Conservation (phyloP, 2,329 filamentous ascomycete species). For the Verticillium tricorpus region DNA sequence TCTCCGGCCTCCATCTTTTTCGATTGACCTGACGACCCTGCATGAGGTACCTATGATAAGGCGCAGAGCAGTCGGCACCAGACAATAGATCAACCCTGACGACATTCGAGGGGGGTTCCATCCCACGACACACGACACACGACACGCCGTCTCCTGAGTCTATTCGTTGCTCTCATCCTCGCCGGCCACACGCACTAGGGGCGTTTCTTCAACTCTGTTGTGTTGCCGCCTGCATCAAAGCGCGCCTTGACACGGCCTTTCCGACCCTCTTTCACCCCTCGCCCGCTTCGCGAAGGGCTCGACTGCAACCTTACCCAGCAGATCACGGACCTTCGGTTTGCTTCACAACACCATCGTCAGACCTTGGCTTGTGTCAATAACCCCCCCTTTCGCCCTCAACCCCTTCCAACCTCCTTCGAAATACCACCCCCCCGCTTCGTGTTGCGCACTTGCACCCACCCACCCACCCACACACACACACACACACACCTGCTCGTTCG, state of each 20-base stretch:
- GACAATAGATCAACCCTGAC: too few species aligned
- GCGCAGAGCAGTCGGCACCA: too few species aligned
- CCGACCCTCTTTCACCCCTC: neutral
- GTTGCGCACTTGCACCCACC: neutral
- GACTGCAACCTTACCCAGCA: neutral
- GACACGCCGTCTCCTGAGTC: too few species aligned
- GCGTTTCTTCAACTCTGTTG: too few species aligned
- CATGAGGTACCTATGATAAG: too few species aligned
- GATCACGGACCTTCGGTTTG: neutral
- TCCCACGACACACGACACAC: too few species aligned
- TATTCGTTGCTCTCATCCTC: too few species aligned
- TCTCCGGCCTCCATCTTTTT: too few species aligned
- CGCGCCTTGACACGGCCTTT: slow-evolving; percentile 1
- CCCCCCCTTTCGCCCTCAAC: neutral
- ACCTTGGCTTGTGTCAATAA: neutral
- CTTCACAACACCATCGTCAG: neutral
- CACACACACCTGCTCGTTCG: neutral
- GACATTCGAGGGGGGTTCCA: too few species aligned
- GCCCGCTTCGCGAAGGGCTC: neutral
- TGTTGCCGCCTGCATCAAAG: neutral
- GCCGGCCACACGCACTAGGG: too few species aligned
- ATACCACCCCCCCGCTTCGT: neutral
- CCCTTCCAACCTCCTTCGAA: neutral
- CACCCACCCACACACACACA: too few species aligned
- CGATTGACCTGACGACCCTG: too few species aligned